phyloP scores from a whole-genome alignment of 108 stramenopile species.

The Discostella stelligeroides region DNA sequence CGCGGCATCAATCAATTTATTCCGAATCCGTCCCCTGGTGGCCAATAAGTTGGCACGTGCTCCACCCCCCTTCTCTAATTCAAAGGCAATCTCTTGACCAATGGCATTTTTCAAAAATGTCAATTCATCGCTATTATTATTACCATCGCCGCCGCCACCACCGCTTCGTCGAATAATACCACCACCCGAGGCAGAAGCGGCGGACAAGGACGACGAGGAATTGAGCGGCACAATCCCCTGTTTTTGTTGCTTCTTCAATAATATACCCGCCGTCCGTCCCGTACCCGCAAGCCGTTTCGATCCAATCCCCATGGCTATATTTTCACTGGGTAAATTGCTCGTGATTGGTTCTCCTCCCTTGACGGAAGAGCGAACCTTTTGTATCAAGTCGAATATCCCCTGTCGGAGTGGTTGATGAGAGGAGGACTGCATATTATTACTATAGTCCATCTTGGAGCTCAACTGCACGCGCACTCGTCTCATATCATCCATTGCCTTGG shows the following conservation, averaged over 20 bases:
- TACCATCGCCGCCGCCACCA: no score
- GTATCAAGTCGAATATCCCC: constrained; percentile 85
- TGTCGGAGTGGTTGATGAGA: constrained; percentile 61
- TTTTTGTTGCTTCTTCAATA: constrained; percentile 72
- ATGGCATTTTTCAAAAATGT: constrained; percentile 88
- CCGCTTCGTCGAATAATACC: no score
- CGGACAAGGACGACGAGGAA: no score
- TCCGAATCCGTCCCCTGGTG: constrained; percentile 53
- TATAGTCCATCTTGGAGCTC: constrained; percentile 68
- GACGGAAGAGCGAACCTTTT: constrained; percentile 73
- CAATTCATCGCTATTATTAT: no score
- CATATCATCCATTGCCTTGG: constrained; percentile 75
- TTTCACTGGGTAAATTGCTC: constrained; percentile 88
- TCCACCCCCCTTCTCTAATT: constrained; percentile 87
- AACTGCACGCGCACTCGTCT: constrained; percentile 79
- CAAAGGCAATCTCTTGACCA: constrained; percentile 85
- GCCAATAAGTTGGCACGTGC: constrained; percentile 81
- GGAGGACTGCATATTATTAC: no score
- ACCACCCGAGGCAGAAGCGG: no score
- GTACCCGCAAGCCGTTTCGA: constrained; percentile 87
- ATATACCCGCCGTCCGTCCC: constrained; percentile 83
- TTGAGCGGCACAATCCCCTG: constrained; percentile 68
- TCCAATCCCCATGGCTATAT: constrained; percentile 82
- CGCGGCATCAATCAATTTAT: constrained; percentile 83
- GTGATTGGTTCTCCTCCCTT: constrained; percentile 70